phyloP scores from a whole-genome alignment of 2,329 filamentous ascomycete genomes.

The Aspergillus puulaauensis region DNA sequence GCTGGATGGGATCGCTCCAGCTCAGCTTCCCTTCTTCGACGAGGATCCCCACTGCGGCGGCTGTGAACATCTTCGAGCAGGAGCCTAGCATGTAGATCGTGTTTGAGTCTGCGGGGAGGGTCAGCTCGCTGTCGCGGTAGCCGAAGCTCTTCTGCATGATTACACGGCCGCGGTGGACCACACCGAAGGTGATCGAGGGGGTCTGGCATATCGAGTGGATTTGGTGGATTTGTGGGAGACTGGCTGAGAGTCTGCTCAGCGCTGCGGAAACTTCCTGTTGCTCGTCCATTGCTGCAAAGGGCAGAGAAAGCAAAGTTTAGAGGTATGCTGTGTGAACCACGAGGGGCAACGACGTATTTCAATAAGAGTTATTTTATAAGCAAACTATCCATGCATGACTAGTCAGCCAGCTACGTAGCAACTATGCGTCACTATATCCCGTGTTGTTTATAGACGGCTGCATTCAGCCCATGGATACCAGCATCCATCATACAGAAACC shows the following conservation, averaged over 20 bases:
- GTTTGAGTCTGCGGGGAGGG: conserved; percentile 12
- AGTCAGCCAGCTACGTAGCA: too few relatives aligned
- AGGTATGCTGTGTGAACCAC: too few relatives aligned
- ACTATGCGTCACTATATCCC: too few relatives aligned
- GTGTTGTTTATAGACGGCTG: too few relatives aligned
- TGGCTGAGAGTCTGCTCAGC: not conserved
- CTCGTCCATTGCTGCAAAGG: not conserved
- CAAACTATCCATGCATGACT: too few relatives aligned
- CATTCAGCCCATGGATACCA: too few relatives aligned
- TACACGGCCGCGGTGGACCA: conserved; percentile 21
- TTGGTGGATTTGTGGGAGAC: not conserved
- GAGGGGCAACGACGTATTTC: too few relatives aligned
- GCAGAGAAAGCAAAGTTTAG: too few relatives aligned
- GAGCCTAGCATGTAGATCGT: conserved; percentile 29
- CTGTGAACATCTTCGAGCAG: conserved; percentile 26
- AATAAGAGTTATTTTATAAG: too few relatives aligned
- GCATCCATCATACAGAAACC: too few relatives aligned
- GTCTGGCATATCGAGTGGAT: not conserved
- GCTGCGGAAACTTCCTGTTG: not conserved
- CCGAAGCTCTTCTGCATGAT: conserved; percentile 23
- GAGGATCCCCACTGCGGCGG: conserved; percentile 25
- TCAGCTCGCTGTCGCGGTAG: conserved; percentile 15
- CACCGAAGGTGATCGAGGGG: conserved; percentile 15
- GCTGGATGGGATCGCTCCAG: conserved; percentile 22
- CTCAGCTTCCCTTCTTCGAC: conserved; percentile 23